phyloP scores from a whole-genome alignment of 108 stramenopile species.

The Cyclotella kingstonii region DNA sequence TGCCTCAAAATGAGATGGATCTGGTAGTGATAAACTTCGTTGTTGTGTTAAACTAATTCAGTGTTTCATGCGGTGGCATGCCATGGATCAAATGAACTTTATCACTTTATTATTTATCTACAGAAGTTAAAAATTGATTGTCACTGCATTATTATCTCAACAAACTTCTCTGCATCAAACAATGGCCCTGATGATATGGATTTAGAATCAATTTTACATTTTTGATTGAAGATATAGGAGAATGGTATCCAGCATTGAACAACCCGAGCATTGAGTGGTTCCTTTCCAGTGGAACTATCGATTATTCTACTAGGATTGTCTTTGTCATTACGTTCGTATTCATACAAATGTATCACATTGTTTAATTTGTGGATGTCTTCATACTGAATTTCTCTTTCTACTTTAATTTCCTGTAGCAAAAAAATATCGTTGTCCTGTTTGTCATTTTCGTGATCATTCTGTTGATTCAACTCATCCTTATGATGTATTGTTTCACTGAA shows the following conservation, averaged over 20 bases:
- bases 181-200: not conserved
- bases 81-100: not conserved
- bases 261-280: not conserved
- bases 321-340: not conserved
- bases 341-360: too few species aligned
- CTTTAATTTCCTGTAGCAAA: too few species aligned
- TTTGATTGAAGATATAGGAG: slow-evolving; percentile 14
- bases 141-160: slow-evolving; percentile 3
- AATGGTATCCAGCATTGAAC: slow-evolving; percentile 27
- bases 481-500: too few species aligned
- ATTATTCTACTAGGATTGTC: not conserved
- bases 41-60: slow-evolving; percentile 14
- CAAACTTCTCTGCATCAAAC: slow-evolving; percentile 21
- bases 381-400: too few species aligned
- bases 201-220: slow-evolving; percentile 2
- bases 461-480: too few species aligned
- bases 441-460: too few species aligned
- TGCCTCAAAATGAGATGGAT: slow-evolving; percentile 26
- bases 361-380: too few species aligned
- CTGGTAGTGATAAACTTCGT: slow-evolving; percentile 28
- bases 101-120: not conserved
- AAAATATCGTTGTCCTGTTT: too few species aligned
- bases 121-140: not conserved
- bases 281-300: not conserved
- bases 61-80: not conserved